phyloP scores from a whole-genome alignment of 1,284 basidiomycete genomes.

The Meira miltonrushii region DNA sequence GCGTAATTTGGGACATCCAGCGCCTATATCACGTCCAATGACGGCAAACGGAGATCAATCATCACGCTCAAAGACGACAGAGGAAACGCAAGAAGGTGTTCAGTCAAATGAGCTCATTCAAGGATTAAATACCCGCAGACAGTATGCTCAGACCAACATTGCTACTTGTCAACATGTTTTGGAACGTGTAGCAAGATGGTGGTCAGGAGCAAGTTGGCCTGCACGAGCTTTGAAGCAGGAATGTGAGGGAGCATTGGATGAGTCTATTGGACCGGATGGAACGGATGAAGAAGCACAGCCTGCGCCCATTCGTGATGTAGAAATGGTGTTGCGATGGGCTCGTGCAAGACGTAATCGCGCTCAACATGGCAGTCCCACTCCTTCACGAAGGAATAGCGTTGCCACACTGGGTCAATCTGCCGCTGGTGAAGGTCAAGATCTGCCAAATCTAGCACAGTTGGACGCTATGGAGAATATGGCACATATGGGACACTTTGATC shows the following conservation, averaged over 20 bases:
- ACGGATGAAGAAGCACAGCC: conserved; percentile 36
- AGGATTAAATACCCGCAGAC: neutral
- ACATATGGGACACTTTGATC: neutral
- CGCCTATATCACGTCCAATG: neutral
- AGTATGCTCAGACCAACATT: conserved; percentile 33
- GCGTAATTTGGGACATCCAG: conserved; percentile 21
- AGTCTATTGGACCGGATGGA: conserved; percentile 26
- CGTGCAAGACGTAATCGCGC: conserved; percentile 18
- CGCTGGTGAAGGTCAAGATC: neutral
- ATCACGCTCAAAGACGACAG: neutral
- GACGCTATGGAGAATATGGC: too few relatives aligned
- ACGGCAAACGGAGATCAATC: neutral
- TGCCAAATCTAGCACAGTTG: neutral
- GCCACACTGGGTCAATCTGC: neutral
- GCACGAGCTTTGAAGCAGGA: conserved; percentile 37
- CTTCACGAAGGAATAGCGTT: neutral
- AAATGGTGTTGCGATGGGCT: conserved; percentile 42
- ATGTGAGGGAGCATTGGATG: conserved; percentile 23
- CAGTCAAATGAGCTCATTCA: neutral
- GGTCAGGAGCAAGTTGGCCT: conserved; percentile 38
- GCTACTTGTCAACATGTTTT: conserved; percentile 30
- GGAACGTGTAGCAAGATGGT: conserved; percentile 30
- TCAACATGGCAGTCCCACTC: neutral
- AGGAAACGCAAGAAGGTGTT: conserved; percentile 1
- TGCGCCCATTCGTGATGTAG: conserved; percentile 34